Percentiles rank a stretch among this genome's conserved stretches.
Evolutionary conservation across 1,284 basidiomycete species (phyloP).

Genomic region (Ustilago nuda): DNA sequence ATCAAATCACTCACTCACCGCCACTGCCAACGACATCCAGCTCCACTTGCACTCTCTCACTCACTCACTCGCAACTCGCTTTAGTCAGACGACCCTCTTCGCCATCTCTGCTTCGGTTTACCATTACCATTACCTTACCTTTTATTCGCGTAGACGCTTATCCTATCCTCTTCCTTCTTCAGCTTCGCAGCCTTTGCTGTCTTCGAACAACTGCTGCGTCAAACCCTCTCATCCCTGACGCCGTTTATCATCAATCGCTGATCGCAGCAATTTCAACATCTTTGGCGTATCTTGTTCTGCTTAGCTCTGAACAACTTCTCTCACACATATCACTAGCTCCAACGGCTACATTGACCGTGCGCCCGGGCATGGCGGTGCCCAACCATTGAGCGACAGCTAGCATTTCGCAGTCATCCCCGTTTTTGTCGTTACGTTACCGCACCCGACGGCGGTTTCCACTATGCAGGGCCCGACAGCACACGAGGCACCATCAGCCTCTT

Average conservation of each 20-base stretch:
- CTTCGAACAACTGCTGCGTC: too few species aligned
- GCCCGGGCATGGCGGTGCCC: constrained; percentile 25
- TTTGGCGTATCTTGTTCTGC: background rate
- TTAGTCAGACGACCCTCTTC: background rate
- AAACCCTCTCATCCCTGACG: too few species aligned
- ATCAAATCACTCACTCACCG: background rate
- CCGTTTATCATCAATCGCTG: too few species aligned
- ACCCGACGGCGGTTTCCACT: background rate
- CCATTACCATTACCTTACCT: too few species aligned
- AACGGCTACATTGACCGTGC: constrained; percentile 3
- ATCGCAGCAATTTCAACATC: too few species aligned
- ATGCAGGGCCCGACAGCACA: constrained; percentile 18
- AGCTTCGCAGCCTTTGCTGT: background rate
- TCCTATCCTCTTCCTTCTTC: background rate
- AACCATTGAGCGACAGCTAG: constrained; percentile 13
- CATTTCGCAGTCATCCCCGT: constrained; percentile 14
- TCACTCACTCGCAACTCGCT: background rate
- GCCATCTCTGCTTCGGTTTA: background rate
- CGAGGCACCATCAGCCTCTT: constrained; percentile 10
- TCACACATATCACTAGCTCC: background rate
- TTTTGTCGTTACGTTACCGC: background rate
- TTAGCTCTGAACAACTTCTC: background rate
- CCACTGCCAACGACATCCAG: background rate
- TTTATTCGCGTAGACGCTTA: too few species aligned
- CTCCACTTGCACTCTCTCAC: background rate